These are phyloP conservation scores for Colletotrichum filicis DNA, from an alignment of 2,329 filamentous ascomycete genomes.

Conservation along the genomic window DNA sequence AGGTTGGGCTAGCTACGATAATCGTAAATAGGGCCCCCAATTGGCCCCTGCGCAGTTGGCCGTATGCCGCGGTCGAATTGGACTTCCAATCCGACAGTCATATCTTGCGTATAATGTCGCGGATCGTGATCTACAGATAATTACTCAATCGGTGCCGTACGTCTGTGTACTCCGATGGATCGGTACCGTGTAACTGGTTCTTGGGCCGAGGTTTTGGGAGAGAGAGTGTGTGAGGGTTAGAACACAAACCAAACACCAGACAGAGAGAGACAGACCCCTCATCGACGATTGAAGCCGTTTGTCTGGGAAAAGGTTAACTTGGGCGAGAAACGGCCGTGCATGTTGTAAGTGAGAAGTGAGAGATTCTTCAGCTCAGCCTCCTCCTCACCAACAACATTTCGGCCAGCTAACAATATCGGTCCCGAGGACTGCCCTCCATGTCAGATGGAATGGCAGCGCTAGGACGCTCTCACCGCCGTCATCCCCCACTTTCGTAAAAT, in stretches of 20 bases:
- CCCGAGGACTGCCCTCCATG: constrained; percentile 9
- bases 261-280: not conserved
- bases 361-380: constrained; percentile 18
- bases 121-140: not conserved
- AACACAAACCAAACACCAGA: not conserved
- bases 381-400: not conserved
- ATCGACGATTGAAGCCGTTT: constrained; percentile 7
- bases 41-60: too few species aligned
- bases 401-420: constrained; percentile 18
- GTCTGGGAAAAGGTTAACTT: constrained; percentile 1
- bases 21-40: too few species aligned
- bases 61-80: too few species aligned
- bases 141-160: not conserved
- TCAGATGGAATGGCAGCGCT: constrained; percentile 17
- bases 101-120: not conserved
- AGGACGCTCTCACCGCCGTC: constrained; percentile 19
- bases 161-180: not conserved
- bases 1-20: too few species aligned
- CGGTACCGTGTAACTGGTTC: not conserved
- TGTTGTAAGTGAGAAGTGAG: not conserved
- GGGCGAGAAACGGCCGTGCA: constrained; percentile 10
- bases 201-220: not conserved
- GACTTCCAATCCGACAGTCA: too few species aligned
- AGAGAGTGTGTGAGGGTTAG: not conserved
- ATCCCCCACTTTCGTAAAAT: constrained; percentile 9